These are phyloP conservation scores for Daldinia grandis DNA, from an alignment of 495 filamentous ascomycete species.

Conservation along the genomic window DNA sequence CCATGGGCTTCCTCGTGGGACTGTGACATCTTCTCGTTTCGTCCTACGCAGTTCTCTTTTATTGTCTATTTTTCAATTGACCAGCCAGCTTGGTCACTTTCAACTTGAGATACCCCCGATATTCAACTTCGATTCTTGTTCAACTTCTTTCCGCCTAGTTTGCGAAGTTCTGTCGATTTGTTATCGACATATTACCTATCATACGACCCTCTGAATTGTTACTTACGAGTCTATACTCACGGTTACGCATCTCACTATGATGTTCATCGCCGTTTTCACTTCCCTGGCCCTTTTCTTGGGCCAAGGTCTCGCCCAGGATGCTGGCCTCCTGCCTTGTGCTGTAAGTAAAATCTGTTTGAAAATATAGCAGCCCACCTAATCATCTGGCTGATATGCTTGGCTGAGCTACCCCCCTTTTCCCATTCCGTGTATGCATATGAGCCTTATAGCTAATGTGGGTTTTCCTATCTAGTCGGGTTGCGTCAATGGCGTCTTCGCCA, in stretches of 20 bases:
- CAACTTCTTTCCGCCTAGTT: slow-evolving; percentile 1
- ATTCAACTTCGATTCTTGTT: slow-evolving; percentile 21
- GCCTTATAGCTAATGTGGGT: slow-evolving; percentile 18
- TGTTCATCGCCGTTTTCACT: slow-evolving; percentile 15
- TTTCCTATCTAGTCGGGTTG: slow-evolving; percentile 36
- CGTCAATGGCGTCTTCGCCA: slow-evolving; percentile 42
- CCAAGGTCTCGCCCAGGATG: slow-evolving; percentile 28
- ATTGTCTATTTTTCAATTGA: slow-evolving; percentile 28
- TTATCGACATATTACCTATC: slow-evolving; percentile 2
- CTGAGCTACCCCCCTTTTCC: neutral
- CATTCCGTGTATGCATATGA: neutral
- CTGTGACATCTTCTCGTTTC: slow-evolving; percentile 30
- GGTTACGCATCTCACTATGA: slow-evolving; percentile 10
- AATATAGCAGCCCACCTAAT: neutral
- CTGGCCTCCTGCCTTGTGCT: slow-evolving; percentile 23
- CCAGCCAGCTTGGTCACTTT: slow-evolving; percentile 36
- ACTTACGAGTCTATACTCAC: neutral
- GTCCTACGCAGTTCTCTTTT: slow-evolving; percentile 27
- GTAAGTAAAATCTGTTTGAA: slow-evolving; percentile 21
- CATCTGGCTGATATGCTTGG: neutral
- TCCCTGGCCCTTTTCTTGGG: slow-evolving; percentile 26
- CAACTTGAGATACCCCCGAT: slow-evolving; percentile 35
- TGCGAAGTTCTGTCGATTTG: slow-evolving; percentile 10
- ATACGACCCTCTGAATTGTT: neutral
- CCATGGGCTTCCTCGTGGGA: slow-evolving; percentile 29